Conservation (phyloP, 1,284 basidiomycete species). For the Papiliotrema flavescens region DNA sequence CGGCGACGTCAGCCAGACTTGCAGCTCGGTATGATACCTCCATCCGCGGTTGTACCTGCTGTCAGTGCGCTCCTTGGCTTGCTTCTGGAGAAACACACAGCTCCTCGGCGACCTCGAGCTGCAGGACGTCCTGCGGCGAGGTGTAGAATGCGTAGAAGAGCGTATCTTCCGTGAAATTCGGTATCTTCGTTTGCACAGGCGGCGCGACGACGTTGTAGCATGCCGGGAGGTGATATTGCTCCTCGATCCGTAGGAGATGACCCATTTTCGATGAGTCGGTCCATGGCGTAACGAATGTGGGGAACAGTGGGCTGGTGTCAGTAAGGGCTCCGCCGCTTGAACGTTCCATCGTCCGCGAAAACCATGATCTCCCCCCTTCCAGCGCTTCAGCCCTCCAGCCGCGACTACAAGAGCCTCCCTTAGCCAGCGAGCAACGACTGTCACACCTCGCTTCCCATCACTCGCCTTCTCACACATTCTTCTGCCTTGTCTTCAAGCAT, state of each 20-base stretch:
- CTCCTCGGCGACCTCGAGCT: slow-evolving; percentile 88
- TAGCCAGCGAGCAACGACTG: no score
- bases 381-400: no score
- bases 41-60: slow-evolving; percentile 89
- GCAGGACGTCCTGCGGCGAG: slow-evolving; percentile 84
- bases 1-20: slow-evolving; percentile 69
- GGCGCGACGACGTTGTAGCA: slow-evolving; percentile 91
- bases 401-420: no score
- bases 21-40: slow-evolving; percentile 94
- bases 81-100: slow-evolving; percentile 59
- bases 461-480: no score
- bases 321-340: no score
- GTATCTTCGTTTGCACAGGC: slow-evolving; percentile 79
- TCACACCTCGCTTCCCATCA: no score
- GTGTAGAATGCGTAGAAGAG: slow-evolving; percentile 99
- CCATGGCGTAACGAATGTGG: slow-evolving; percentile 96
- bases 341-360: no score
- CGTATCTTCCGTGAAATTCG: slow-evolving; percentile 92
- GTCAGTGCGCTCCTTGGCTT: neutral
- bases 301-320: slow-evolving; percentile 69
- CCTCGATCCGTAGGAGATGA: slow-evolving; percentile 38
- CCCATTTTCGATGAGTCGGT: slow-evolving; percentile 69
- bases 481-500: no score
- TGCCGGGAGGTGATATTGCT: slow-evolving; percentile 73
- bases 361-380: no score